Evolutionary conservation across 192 early-diverging fungal genomes (phyloP), one percentile per base, ranked within the genome.

Genomic region (Chytriomyces sp.): DNA sequence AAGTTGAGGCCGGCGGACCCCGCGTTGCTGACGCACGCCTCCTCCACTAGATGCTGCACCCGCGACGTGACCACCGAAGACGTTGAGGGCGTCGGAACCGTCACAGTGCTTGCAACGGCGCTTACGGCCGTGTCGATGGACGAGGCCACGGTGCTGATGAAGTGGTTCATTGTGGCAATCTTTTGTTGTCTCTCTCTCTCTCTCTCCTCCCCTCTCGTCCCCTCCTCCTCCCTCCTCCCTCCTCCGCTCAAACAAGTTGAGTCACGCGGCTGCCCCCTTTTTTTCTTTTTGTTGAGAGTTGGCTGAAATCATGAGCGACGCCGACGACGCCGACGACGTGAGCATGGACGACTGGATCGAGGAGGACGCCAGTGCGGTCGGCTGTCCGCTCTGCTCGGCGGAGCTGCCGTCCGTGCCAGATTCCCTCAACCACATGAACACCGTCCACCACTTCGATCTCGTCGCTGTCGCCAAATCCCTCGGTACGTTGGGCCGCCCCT

Each of bases 381-480:
- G 14, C 5, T 70, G 68, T 40, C 39, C 44, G 4, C 10, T 70
- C 2, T 70, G 68, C 36, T 4, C 31, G 14, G 68, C 3, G n/a
- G 34, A 14, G 7, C 17, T 25, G 8, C 19, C 37, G 8, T 14
- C 33, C 26, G 37, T 41, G 25, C 36, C 39, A 31, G 85, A 83
- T 5, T 80, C 84, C 39, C 77, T 88, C 39, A 80, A 88, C 6
- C 94, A 96, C 74, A 92, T 95, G 91, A 82, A 81, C 40, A 5
- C 55, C n/a, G 76, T 73, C 7, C 94, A 93, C 75, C 77, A 73
- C n/a, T 96, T 98, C 77, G 90, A 95, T 77, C 76, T 98, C 22
- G 79, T 93, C 7, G 52, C 26, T 26, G 70, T 65, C 28, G 55
- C 52, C 17, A 66, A 73, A 40, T 33, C 22, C 5, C 52, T 80